Evolutionary conservation across 2,329 filamentous ascomycete species (phyloP), one percentile per base, ranked within the genome.

Genomic region (Phoma sp.): DNA sequence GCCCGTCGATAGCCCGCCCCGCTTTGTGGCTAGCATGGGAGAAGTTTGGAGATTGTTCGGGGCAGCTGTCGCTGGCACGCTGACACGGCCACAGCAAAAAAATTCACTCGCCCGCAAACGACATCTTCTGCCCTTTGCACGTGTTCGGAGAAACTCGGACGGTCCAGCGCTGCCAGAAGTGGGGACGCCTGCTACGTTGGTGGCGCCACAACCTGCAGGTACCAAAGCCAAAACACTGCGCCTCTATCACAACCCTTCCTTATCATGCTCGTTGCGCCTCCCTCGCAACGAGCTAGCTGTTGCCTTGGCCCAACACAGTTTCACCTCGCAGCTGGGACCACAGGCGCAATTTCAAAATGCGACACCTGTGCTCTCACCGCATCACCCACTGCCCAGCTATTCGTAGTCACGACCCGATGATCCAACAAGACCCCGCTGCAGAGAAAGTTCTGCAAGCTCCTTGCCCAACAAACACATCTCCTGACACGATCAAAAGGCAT

Each of bases 1-100:
- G 57, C 57, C 50, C 50, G 32, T 63, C 63, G 55, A 62, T 66
- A 69, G 65, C 62, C 57, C 57, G 65, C 63, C 65, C 65, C 65
- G 63, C 65, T 66, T 53, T 48, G 43, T 55, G 31, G 37, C 52
- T 47, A 50, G 47, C 45, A 40, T 59, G 46, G 47, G 44, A 55
- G 46, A 58, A 55, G 50, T 55, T 56, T 60, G 56, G 48, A 57
- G 51, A 60, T 64, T 66, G 53, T 58, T 65, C 64, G 64, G 64
- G 68, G 58, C 49, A 57, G 60, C 61, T 57, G 47, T 60, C 65
- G 54, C 58, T 60, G 53, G 63, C 62, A 60, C 64, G 55, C 64
- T 58, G 58, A 60, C 29, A 44, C 56, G 25, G 44, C 35, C 35
- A 33, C 44, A 46, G 48, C 47, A 46, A 58, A 51, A 61, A 63